Evolutionary conservation across 371 early-diverging fungal genomes (phyloP).

Genomic region (Mucor mucedo): DNA sequence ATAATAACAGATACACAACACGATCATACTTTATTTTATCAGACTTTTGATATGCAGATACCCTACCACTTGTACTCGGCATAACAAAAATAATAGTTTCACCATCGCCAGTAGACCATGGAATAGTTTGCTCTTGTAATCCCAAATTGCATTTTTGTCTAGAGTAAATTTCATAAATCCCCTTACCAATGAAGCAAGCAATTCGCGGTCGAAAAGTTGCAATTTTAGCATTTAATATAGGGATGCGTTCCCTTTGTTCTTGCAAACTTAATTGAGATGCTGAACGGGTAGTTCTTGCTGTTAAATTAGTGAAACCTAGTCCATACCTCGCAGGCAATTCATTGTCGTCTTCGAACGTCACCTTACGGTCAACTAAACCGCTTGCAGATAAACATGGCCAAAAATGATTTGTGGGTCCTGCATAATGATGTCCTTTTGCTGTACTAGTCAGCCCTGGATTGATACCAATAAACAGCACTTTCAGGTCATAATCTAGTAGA

Average conservation of each 20-base stretch:
- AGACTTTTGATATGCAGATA: conserved; percentile 62
- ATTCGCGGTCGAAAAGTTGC: conserved; percentile 61
- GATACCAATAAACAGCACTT: conserved; percentile 78
- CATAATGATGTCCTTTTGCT: conserved; percentile 71
- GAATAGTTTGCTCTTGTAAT: conserved; percentile 31
- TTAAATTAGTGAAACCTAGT: conserved; percentile 75
- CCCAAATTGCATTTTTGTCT: conserved; percentile 49
- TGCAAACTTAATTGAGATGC: conserved; percentile 59
- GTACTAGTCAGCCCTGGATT: conserved; percentile 76
- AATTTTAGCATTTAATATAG: conserved; percentile 67
- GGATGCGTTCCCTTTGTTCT: conserved; percentile 69
- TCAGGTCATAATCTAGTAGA: conserved; percentile 64
- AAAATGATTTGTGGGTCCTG: conserved; percentile 76
- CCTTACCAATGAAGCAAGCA: conserved; percentile 78
- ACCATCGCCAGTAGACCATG: conserved; percentile 35
- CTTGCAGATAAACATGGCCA: conserved; percentile 77
- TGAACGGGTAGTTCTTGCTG: conserved; percentile 40
- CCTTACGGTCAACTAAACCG: conserved; percentile 42
- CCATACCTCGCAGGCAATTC: conserved; percentile 51
- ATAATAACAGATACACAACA: background rate
- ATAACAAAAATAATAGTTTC: conserved; percentile 67
- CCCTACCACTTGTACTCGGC: conserved; percentile 78
- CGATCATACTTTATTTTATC: conserved; percentile 57
- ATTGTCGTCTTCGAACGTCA: conserved; percentile 61
- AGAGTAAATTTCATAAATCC: conserved; percentile 69